phyloP scores from a whole-genome alignment of 768 basidiomycete genomes.

The Botryobasidium botryosum region DNA sequence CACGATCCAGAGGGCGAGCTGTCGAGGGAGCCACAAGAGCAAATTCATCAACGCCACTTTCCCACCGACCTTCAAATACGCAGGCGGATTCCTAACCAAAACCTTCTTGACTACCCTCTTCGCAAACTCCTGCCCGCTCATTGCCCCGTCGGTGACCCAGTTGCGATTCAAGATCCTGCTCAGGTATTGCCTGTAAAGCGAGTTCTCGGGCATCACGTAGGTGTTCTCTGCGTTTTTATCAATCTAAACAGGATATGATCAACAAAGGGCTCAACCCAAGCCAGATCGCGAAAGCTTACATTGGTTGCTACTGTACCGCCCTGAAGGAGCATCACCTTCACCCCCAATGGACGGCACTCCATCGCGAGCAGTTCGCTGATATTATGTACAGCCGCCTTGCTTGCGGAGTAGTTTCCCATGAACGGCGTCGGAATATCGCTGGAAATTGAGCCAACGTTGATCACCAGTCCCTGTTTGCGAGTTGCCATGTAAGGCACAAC shows the following conservation, averaged over 20 bases:
- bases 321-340: not conserved
- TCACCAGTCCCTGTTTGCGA: not conserved
- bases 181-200: conserved; percentile 1
- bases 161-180: not conserved
- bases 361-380: not conserved
- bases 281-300: too few relatives aligned
- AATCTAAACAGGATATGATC: too few relatives aligned
- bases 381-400: not conserved
- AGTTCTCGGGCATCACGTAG: not conserved
- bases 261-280: too few relatives aligned
- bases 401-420: not conserved
- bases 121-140: not conserved
- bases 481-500: conserved; percentile 2
- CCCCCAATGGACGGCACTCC: not conserved
- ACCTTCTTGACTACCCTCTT: not conserved
- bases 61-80: not conserved
- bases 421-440: not conserved
- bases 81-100: not conserved
- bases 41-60: not conserved
- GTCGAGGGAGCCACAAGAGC: too few relatives aligned
- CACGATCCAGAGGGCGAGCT: too few relatives aligned
- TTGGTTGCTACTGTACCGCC: not conserved
- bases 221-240: too few relatives aligned
- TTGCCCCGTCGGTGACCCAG: not conserved
- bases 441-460: conserved; percentile 1